Evolutionary conservation across 2,329 filamentous ascomycete species (phyloP), one percentile per base, ranked within the genome.

Genomic region (Tothia fuscella): DNA sequence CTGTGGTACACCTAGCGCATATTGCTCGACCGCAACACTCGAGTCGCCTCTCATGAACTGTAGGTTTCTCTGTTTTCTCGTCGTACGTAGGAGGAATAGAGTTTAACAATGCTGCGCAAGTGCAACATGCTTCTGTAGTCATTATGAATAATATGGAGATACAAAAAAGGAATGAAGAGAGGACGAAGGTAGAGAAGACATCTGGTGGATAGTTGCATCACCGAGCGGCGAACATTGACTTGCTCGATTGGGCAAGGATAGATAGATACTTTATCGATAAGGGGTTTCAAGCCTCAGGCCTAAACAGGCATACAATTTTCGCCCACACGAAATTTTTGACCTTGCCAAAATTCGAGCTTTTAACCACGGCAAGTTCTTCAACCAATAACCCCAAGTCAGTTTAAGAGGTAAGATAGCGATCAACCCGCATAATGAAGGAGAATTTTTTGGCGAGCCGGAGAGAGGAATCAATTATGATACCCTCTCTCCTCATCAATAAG

Each of bases 11-110:
- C 46, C 66, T 66, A 13, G 76, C 74, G 60, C 83, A 91, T 53
- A 89, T 82, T 29, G 76, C 65, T 41, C 83, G 72, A 33, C 65
- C 66, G 57, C 83, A 89, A 58, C 84, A 89, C 25, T 70, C 68
- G 22, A 86, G 65, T 46, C 69, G 64, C 39, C 80, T 72, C 53
- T 80, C 72, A 36, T 69, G 64, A 20, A 72, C 67, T 2, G 73
- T 61, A 12, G 73, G 68, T 55, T 80, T 83, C 62, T 80, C 78
- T 29, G 65, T 68, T 52, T 69, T 67, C 45, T 69, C 66, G 49
- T 71, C 62, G 51, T 67, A 68, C 21, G 66, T 63, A 25, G 68
- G 65, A 39, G 70, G 66, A 22, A 72, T 65, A 4, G 70, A 64
- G 32, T 70, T 65, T 20, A 86, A 69, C 20, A 78, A 61, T 19